These are phyloP conservation scores for Thalassiosira profunda DNA, from an alignment of 108 stramenopile species.

Conservation along the genomic window DNA sequence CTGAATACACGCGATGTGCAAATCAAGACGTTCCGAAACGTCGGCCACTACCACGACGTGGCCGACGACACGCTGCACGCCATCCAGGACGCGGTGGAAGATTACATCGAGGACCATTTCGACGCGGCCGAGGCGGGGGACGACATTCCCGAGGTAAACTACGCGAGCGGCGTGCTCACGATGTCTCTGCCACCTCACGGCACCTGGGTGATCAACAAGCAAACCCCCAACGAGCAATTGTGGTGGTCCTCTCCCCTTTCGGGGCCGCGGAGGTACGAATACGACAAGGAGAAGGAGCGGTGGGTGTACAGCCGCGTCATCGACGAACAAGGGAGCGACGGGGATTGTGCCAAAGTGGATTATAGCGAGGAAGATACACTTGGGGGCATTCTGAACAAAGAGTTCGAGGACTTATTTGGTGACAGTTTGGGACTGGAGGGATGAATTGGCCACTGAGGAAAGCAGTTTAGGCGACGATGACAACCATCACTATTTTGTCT, in stretches of 20 bases:
- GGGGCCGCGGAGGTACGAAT: constrained; percentile 94
- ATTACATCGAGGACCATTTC: constrained; percentile 74
- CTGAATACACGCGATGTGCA: no score
- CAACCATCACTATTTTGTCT: no score
- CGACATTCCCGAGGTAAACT: constrained; percentile 66
- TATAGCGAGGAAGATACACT: constrained; percentile 39
- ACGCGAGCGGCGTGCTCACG: constrained; percentile 81
- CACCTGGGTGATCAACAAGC: constrained; percentile 97
- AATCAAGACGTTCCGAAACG: constrained; percentile 59
- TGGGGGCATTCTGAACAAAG: constrained; percentile 56
- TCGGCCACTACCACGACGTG: constrained; percentile 78
- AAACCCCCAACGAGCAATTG: constrained; percentile 93
- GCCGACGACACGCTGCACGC: constrained; percentile 90
- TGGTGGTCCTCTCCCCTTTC: constrained; percentile 93
- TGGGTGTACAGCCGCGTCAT: constrained; percentile 79
- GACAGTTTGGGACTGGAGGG: constrained; percentile 55
- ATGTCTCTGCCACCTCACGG: constrained; percentile 78
- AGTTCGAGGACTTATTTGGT: constrained; percentile 61
- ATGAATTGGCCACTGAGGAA: no score
- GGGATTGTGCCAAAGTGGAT: background rate
- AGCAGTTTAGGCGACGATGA: no score
- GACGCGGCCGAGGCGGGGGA: constrained; percentile 24
- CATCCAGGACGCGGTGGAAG: constrained; percentile 91
- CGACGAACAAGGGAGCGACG: constrained; percentile 23
- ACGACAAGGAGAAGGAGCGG: constrained; percentile 55